A percentile compares a stretch with the other conserved stretches of the same genome.
Conservation (phyloP, 495 filamentous ascomycete species). For the Neurospora sp. region DNA sequence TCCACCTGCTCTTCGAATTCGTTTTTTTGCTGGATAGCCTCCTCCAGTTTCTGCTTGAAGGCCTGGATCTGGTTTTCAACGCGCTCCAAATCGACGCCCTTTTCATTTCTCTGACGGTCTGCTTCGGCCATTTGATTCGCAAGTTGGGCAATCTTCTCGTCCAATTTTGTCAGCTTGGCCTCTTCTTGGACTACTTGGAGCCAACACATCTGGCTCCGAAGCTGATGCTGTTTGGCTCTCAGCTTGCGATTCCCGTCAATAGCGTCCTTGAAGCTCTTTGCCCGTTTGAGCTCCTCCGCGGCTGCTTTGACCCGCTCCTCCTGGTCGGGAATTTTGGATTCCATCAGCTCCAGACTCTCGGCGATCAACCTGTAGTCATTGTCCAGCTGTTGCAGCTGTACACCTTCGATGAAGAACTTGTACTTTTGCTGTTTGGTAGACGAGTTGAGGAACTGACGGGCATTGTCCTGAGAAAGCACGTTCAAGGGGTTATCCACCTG, state of each 20-base stretch:
- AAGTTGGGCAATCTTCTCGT: slow-evolving; percentile 23
- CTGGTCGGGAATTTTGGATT: slow-evolving; percentile 33
- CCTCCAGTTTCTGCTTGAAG: slow-evolving; percentile 12
- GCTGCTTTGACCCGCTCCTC: slow-evolving; percentile 56
- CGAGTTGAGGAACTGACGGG: slow-evolving; percentile 81
- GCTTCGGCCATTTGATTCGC: slow-evolving; percentile 18
- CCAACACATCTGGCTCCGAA: slow-evolving; percentile 59
- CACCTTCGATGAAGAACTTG: slow-evolving; percentile 92
- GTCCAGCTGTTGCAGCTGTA: slow-evolving; percentile 85
- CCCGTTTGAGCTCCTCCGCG: slow-evolving; percentile 27
- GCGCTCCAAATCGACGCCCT: slow-evolving; percentile 15
- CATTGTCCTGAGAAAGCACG: slow-evolving; percentile 92
- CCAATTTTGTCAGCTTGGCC: slow-evolving; percentile 17
- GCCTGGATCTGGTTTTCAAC: slow-evolving; percentile 21
- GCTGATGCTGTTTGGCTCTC: slow-evolving; percentile 37
- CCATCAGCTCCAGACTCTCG: slow-evolving; percentile 36
- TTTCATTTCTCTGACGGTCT: slow-evolving; percentile 16
- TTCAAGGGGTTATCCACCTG: slow-evolving; percentile 98
- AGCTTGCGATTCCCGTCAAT: slow-evolving; percentile 49
- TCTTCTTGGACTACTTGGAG: slow-evolving; percentile 48
- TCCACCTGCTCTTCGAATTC: slow-evolving; percentile 30
- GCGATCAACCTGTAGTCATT: slow-evolving; percentile 78
- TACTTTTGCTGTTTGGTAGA: slow-evolving; percentile 81
- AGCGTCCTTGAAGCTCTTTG: slow-evolving; percentile 39
- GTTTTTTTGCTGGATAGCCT: slow-evolving; percentile 10